phyloP scores from a whole-genome alignment of 768 basidiomycete genomes.

The Pisolithus microcarpus region DNA sequence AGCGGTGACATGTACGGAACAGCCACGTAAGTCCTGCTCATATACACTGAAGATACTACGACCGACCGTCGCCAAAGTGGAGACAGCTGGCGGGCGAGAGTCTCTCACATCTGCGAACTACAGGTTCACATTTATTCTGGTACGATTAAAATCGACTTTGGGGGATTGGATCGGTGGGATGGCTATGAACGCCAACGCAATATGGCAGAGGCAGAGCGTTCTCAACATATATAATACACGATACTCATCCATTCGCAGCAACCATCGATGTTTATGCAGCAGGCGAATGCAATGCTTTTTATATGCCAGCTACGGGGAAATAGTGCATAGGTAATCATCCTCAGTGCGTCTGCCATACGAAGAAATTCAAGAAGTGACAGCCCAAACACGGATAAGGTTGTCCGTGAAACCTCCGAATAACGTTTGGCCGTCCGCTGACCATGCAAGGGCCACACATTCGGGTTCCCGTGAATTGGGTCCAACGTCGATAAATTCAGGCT shows the following conservation, averaged over 20 bases:
- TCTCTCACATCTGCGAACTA: slow-evolving; percentile 62
- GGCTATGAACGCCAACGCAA: slow-evolving; percentile 56
- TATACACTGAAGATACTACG: neutral
- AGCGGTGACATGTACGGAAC: slow-evolving; percentile 64
- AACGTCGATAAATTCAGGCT: slow-evolving; percentile 84
- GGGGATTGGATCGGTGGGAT: slow-evolving; percentile 71
- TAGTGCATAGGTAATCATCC: slow-evolving; percentile 13
- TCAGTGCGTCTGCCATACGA: slow-evolving; percentile 8
- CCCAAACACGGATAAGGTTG: slow-evolving; percentile 89
- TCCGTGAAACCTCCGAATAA: slow-evolving; percentile 97
- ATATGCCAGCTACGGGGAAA: slow-evolving; percentile 19
- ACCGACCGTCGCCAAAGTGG: slow-evolving; percentile 39
- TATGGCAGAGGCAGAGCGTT: slow-evolving; percentile 43
- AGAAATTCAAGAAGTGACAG: slow-evolving; percentile 49
- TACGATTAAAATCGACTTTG: slow-evolving; percentile 66
- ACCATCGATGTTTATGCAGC: neutral
- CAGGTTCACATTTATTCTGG: slow-evolving; percentile 58
- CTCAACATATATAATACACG: neutral
- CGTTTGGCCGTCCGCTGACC: slow-evolving; percentile 97
- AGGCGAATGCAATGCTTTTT: slow-evolving; percentile 15
- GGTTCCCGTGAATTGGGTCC: slow-evolving; percentile 67
- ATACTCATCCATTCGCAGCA: neutral
- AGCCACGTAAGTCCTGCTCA: slow-evolving; percentile 54
- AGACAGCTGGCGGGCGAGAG: slow-evolving; percentile 76
- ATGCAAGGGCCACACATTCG: slow-evolving; percentile 94